These are phyloP conservation scores for Debaryomyces udenii DNA, from an alignment of 1,139 yeast genomes.

Conservation along the genomic window DNA sequence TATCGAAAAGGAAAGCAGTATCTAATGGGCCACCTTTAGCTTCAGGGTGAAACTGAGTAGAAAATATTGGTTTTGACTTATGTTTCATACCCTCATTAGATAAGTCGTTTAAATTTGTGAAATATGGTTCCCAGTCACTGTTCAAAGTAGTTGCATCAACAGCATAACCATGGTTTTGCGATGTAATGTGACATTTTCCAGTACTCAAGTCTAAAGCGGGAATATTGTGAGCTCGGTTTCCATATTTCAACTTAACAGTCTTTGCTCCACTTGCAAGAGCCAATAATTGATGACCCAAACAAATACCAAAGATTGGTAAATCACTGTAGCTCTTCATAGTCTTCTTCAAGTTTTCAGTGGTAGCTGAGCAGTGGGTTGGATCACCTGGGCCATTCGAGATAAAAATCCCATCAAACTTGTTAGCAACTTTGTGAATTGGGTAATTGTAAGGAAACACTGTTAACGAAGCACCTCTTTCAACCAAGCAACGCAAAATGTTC, in stretches of 20 bases:
- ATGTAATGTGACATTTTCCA: slow-evolving; percentile 94
- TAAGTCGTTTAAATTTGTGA: slow-evolving; percentile 90
- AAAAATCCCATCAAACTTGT: slow-evolving; percentile 91
- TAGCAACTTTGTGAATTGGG: slow-evolving; percentile 88
- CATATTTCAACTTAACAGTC: slow-evolving; percentile 90
- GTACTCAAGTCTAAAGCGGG: slow-evolving; percentile 90
- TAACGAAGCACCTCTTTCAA: slow-evolving; percentile 90
- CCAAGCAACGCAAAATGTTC: slow-evolving; percentile 90
- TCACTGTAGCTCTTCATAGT: slow-evolving; percentile 65
- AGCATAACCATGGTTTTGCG: slow-evolving; percentile 98
- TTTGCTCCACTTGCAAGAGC: slow-evolving; percentile 95
- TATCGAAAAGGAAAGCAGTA: slow-evolving; percentile 87
- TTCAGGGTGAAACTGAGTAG: slow-evolving; percentile 98
- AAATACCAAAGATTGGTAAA: slow-evolving; percentile 94
- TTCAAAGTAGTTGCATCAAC: slow-evolving; percentile 82
- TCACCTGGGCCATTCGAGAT: slow-evolving; percentile 98
- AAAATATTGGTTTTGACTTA: slow-evolving; percentile 80
- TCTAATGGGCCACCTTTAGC: slow-evolving; percentile 99
- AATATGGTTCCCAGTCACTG: slow-evolving; percentile 79
- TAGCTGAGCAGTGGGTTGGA: slow-evolving; percentile 88
- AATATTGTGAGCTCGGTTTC: slow-evolving; percentile 97
- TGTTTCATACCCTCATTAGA: slow-evolving; percentile 98
- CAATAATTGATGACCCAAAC: slow-evolving; percentile 94
- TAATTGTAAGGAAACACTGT: slow-evolving; percentile 96
- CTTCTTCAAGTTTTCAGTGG: slow-evolving; percentile 73